phyloP scores from a whole-genome alignment of 2,329 filamentous ascomycete species.

The Aspergillus quadricinctus region DNA sequence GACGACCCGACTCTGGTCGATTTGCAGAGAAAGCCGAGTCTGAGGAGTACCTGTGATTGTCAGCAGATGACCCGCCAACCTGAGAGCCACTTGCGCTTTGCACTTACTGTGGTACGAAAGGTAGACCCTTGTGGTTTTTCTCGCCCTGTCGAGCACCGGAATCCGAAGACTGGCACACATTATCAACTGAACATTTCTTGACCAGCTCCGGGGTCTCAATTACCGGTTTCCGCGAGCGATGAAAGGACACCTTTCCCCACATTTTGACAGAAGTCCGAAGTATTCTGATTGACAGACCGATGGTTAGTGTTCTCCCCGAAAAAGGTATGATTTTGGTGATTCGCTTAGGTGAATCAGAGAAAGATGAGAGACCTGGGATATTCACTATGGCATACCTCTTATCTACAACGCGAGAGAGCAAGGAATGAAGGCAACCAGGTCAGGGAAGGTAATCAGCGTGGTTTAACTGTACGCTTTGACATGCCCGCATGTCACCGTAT shows the following conservation, averaged over 20 bases:
- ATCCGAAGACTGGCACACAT: slow-evolving; percentile 37
- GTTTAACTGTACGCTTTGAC: slow-evolving; percentile 11
- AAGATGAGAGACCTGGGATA: background rate
- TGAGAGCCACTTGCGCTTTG: slow-evolving; percentile 1
- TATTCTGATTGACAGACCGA: background rate
- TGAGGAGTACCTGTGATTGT: slow-evolving; percentile 11
- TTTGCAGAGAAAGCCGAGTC: slow-evolving; percentile 12
- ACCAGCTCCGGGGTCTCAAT: slow-evolving; percentile 45
- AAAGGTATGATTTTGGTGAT: background rate
- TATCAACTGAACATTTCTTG: slow-evolving; percentile 44
- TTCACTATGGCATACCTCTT: background rate
- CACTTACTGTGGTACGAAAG: slow-evolving; percentile 38
- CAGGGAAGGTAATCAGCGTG: background rate
- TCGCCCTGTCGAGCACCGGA: slow-evolving; percentile 24
- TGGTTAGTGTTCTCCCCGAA: background rate
- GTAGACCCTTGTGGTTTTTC: slow-evolving; percentile 29
- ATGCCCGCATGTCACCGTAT: slow-evolving; percentile 19
- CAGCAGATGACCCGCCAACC: background rate
- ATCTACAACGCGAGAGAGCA: background rate
- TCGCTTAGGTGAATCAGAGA: background rate
- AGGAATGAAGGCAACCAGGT: background rate
- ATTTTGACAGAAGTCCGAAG: slow-evolving; percentile 34
- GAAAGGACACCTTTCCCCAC: slow-evolving; percentile 51
- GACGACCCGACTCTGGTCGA: slow-evolving; percentile 24
- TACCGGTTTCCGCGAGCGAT: slow-evolving; percentile 41